These are phyloP conservation scores for Kazachstania bromeliacearum DNA, from an alignment of 805 yeast species.

Conservation along the genomic window DNA sequence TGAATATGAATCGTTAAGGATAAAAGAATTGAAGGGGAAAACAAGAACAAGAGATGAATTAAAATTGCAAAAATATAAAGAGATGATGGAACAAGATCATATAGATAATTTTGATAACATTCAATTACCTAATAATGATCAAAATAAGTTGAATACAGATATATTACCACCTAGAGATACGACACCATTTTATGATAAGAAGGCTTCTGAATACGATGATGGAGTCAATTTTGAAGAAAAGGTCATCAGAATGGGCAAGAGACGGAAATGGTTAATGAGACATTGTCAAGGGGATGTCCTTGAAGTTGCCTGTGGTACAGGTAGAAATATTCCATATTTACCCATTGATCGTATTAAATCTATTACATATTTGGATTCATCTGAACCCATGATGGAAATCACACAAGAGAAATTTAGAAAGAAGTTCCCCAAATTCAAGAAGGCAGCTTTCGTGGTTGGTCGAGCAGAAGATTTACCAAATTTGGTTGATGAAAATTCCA, in stretches of 20 bases:
- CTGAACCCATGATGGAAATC: conserved; percentile 75
- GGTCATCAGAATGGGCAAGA: conserved; percentile 38
- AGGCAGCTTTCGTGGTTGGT: conserved; percentile 84
- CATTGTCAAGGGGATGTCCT: conserved; percentile 80
- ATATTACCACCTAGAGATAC: conserved; percentile 73
- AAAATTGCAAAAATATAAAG: conserved; percentile 50
- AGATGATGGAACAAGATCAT: conserved; percentile 37
- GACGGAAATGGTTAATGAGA: conserved; percentile 72
- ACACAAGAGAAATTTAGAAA: conserved; percentile 65
- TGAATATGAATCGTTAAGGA: conserved; percentile 56
- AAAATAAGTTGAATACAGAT: conserved; percentile 27
- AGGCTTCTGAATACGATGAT: conserved; percentile 73
- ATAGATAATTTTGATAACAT: conserved; percentile 26
- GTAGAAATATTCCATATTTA: conserved; percentile 76
- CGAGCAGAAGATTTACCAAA: conserved; percentile 72
- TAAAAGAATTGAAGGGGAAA: conserved; percentile 50
- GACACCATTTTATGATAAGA: conserved; percentile 62
- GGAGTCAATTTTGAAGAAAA: conserved; percentile 55
- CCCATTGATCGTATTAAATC: conserved; percentile 53
- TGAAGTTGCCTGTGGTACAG: conserved; percentile 95
- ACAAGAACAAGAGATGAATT: conserved; percentile 56
- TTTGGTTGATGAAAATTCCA: conserved; percentile 35
- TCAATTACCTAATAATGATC: conserved; percentile 22
- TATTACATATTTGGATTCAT: conserved; percentile 78
- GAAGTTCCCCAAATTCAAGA: conserved; percentile 53